These are phyloP conservation scores for Cucumis hystrix DNA, from an alignment of 306 rosid genomes.

Conservation along the genomic window DNA sequence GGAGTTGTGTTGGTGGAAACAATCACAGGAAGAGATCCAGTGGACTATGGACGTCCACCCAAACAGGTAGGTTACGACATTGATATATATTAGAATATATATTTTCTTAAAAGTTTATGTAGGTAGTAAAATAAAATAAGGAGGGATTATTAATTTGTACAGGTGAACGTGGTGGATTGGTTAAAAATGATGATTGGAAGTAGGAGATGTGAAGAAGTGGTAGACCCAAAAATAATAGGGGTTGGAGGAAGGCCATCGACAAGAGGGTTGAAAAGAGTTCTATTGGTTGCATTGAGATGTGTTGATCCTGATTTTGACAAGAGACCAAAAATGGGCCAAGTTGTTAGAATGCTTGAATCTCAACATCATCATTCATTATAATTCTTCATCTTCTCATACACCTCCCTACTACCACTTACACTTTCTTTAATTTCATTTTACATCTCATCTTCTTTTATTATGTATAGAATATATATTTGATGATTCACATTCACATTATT, in stretches of 20 bases:
- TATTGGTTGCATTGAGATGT: constrained; percentile 89
- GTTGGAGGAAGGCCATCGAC: constrained; percentile 59
- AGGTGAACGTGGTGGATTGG: constrained; percentile 94
- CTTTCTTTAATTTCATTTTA: neutral
- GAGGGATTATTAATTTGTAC: too few species aligned
- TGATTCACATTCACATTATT: too few species aligned
- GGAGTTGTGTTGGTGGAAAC: constrained; percentile 17
- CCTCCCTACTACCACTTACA: neutral
- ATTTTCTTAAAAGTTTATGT: neutral
- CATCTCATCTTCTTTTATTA: neutral
- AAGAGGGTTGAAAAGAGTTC: constrained; percentile 70
- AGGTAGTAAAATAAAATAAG: too few species aligned
- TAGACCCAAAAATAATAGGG: constrained; percentile 62
- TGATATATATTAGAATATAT: too few species aligned
- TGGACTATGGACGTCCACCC: constrained; percentile 2
- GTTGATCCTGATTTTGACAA: constrained; percentile 76
- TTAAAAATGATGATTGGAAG: constrained; percentile 91
- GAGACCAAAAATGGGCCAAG: constrained; percentile 93
- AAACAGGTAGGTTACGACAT: neutral
- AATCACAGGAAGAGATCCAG: constrained; percentile 38
- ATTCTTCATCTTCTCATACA: neutral
- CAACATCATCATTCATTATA: constrained; percentile 27
- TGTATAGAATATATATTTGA: too few species aligned
- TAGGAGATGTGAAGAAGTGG: constrained; percentile 75
- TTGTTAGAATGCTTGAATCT: constrained; percentile 92